Evolutionary conservation across 2,329 filamentous ascomycete genomes (phyloP), one percentile per base, ranked within the genome.

Genomic region (Chrysosporium keratinophilum): DNA sequence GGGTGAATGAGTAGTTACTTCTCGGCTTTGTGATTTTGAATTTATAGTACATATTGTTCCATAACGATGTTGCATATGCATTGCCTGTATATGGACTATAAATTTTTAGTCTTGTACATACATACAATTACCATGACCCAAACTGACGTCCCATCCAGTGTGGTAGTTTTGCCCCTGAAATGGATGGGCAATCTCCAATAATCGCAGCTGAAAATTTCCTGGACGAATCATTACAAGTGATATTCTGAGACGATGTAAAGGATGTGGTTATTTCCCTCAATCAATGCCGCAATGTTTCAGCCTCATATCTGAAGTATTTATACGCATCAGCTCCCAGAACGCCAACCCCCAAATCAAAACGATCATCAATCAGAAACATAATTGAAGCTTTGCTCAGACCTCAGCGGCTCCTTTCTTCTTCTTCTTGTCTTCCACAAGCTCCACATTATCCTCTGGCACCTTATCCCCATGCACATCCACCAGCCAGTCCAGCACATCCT

Each of bases 341-440:
- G 50, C 50, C 50, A 46, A 33, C 6, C 35, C 33, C 42, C 39
- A 33, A 35, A 41, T 19, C 31, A 37, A 28, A 39, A 20, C 44
- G 31, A 31, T 28, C 15, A 20, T 12, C 12, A 23, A 17, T 11
- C 1, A 14, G 2, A 47, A 47, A 14, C 11, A 31, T 12, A 45
- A 39, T 37, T n/a, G 3, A 4, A 5, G 6, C 15, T 52, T 28
- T 28, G 23, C 23, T 28, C 23, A 28, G 7, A 7, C 45, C 42
- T 52, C 54, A 12, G 50, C 53, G 15, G 45, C 57, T 37, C 58
- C 57, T 48, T 57, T 82, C 75, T 95, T 95, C 81, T 93, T 93
- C 76, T 88, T 89, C 81, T 95, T 96, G 69, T 96, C 91, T 71
- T 97, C 91, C 42, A 97, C 81, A 65, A 90, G 74, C 73, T 97